These are phyloP conservation scores for sweet orange (Citrus sinensis) DNA, from an alignment of 345 rosid genomes.

Conservation along the genomic window DVS_A1.0 CM039164.1:27408501-27409000, in stretches of 20 bases:
- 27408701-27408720: constrained; percentile 87
- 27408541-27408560: background rate
- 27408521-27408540: background rate
- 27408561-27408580: constrained; percentile 22
- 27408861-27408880: background rate
- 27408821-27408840: background rate
- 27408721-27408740: constrained; percentile 94
- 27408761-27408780: constrained; percentile 3
- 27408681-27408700: constrained; percentile 82
- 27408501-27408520: background rate
- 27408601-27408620: constrained; percentile 89
- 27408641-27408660: constrained; percentile 69
- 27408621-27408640: constrained; percentile 92
- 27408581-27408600: constrained; percentile 61
- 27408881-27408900: background rate
- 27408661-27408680: constrained; percentile 46
- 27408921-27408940: no score
- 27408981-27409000: no score
- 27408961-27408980: no score
- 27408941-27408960: no score
- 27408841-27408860: background rate
- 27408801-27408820: constrained; percentile 4
- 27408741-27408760: constrained; percentile 92
- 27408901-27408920: background rate
- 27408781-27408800: background rate